Evolutionary conservation across 2,329 filamentous ascomycete genomes (phyloP), one percentile per base, ranked within the genome.

Genomic region (Tolypocladium tundrense): DNA sequence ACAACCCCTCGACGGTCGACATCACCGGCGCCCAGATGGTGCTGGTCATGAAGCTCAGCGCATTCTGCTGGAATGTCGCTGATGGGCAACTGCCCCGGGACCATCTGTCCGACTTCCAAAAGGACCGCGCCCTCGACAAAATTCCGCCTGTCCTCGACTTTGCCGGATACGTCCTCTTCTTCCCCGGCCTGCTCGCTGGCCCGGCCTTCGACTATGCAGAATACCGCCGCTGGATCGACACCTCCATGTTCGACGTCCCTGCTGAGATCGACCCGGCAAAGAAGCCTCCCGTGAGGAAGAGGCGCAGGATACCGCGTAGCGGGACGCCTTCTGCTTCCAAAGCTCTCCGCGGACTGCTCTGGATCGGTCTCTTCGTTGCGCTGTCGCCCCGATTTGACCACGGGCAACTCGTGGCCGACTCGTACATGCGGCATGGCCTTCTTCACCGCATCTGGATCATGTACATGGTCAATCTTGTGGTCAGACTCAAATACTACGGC

Each of bases 1-100:
- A 88, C 64, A 80, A 84, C 60, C 83, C 89, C 0, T 79, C 82
- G 43, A 73, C 76, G 1, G 79, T 96, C 59, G 94, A 99, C 70
- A 92, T 99, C 64, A 97, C 93, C 0, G 92, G 88, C 45, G 91
- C 93, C 1, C 94, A 99, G 73, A 99, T 99, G 94, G 94, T 99
- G 40, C 76, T 97, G 65, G 87, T 97, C 62, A 99, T 99, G 91
- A 99, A 99, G 73, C 84, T 99, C 41, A 91, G 87, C 27, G 89
- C 93, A 6, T 99, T 99, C 69, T 96, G 91, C 76, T 99, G 94
- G 94, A 97, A 97, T 69, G 87, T 97, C 10, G 91, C 94, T 67
- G 94, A 99, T 71, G 95, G 94, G 24, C 85, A 87, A 59, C 79
- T 96, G 24, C 86, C 90, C 3, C 84, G 88, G 21, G 81, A 87